Evolutionary conservation across 2,329 filamentous ascomycete species (phyloP).

Genomic region (Xylaria sp.): DNA sequence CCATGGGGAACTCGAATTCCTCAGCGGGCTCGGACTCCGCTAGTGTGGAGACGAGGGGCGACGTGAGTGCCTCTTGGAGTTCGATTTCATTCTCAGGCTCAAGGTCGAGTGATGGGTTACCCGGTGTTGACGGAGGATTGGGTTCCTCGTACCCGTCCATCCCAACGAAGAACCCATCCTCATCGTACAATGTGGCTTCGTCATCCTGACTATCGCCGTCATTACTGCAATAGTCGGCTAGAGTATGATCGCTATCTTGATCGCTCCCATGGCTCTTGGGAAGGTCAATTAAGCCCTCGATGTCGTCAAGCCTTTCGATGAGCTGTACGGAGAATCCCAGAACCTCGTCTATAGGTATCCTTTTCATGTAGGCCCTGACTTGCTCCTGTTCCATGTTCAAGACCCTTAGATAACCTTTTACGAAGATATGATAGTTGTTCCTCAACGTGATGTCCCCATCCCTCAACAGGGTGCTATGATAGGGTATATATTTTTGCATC

Average conservation of each 20-base stretch:
- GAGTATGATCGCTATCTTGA: no score
- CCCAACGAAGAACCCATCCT: background rate
- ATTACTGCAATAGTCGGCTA: background rate
- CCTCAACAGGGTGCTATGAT: background rate
- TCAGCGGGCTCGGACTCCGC: background rate
- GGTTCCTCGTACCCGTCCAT: no score
- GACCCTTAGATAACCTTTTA: background rate
- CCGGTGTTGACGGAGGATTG: background rate
- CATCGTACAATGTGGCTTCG: background rate
- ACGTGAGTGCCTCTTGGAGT: no score
- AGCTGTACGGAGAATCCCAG: constrained; percentile 14
- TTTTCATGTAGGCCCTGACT: background rate
- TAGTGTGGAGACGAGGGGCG: background rate
- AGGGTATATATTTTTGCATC: constrained; percentile 3
- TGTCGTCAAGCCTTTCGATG: background rate
- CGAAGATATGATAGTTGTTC: background rate
- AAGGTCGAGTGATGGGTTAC: background rate
- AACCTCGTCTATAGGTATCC: constrained; percentile 2
- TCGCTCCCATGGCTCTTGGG: no score
- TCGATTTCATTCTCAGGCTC: background rate
- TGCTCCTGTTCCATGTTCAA: background rate
- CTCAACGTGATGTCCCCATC: background rate
- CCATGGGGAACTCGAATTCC: background rate
- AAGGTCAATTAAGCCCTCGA: background rate
- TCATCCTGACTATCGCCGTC: background rate